Percentiles rank a stretch among this genome's conserved stretches.
Conservation (phyloP, 805 yeast species). For the Teunomyces barrocoloradensis region DNA sequence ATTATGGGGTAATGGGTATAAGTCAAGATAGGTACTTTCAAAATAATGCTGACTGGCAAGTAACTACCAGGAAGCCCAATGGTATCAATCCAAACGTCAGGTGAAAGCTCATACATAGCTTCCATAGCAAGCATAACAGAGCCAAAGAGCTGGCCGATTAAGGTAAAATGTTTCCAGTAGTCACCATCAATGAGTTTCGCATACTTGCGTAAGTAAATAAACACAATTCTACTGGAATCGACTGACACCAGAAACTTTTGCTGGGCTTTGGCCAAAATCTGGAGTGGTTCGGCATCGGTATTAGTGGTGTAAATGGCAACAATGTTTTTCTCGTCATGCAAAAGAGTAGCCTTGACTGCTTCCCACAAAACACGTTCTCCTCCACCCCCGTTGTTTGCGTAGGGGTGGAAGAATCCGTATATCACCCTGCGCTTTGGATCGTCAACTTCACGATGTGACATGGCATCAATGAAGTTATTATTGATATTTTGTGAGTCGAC, state of each 20-base stretch:
- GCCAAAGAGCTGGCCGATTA: constrained; percentile 86
- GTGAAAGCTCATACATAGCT: constrained; percentile 65
- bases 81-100: constrained; percentile 93
- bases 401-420: constrained; percentile 93
- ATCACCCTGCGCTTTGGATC: constrained; percentile 44
- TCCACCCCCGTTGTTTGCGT: constrained; percentile 96
- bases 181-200: constrained; percentile 64
- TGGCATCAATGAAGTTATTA: constrained; percentile 20
- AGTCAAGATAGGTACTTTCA: constrained; percentile 73
- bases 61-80: constrained; percentile 91
- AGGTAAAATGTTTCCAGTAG: constrained; percentile 76
- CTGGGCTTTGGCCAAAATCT: constrained; percentile 51
- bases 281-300: constrained; percentile 43
- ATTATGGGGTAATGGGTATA: constrained; percentile 96
- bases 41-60: constrained; percentile 54
- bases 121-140: constrained; percentile 65
- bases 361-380: constrained; percentile 98
- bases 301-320: constrained; percentile 76
- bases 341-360: constrained; percentile 72
- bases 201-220: constrained; percentile 53
- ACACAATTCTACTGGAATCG: constrained; percentile 53
- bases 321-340: constrained; percentile 45
- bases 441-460: constrained; percentile 30
- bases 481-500: constrained; percentile 23
- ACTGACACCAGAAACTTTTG: constrained; percentile 54